Percentiles rank a stretch among this genome's conserved stretches.
phyloP scores from a whole-genome alignment of 2,329 filamentous ascomycete genomes.

The Neopestalotiopsis sp. region DNA sequence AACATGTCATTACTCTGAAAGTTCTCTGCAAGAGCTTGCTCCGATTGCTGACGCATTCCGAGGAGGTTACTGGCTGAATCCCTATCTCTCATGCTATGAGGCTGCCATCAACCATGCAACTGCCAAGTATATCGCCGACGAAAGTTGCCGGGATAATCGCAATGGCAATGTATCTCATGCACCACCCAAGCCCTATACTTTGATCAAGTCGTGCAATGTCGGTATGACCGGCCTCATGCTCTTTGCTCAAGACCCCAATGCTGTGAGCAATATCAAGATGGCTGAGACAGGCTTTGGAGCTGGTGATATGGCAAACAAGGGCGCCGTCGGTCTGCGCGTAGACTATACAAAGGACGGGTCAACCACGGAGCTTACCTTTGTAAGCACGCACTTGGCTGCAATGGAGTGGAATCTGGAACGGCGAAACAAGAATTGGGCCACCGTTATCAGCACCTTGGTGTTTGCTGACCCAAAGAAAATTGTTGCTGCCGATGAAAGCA shows the following conservation, averaged over 20 bases:
- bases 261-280: conserved; percentile 71
- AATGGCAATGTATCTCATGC: conserved; percentile 19
- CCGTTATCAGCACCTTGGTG: conserved; percentile 78
- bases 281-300: conserved; percentile 85
- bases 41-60: conserved; percentile 86
- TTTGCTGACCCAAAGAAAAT: conserved; percentile 65
- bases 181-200: conserved; percentile 62
- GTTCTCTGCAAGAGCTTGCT: conserved; percentile 88
- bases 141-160: conserved; percentile 24
- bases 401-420: conserved; percentile 79
- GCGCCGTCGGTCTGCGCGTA: conserved; percentile 80
- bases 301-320: conserved; percentile 93
- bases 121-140: conserved; percentile 38
- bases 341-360: conserved; percentile 54
- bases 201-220: conserved; percentile 74
- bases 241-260: conserved; percentile 70
- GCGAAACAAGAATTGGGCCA: conserved; percentile 88
- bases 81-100: conserved; percentile 76
- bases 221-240: conserved; percentile 92
- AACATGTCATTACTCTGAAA: conserved; percentile 35
- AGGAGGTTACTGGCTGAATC: conserved; percentile 76
- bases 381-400: conserved; percentile 85
- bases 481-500: conserved; percentile 23
- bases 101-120: conserved; percentile 75
- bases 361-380: conserved; percentile 77